Evolutionary conservation across 140 eudicot species (phyloP).

Genomic region (Senecio squalidus): DNA sequence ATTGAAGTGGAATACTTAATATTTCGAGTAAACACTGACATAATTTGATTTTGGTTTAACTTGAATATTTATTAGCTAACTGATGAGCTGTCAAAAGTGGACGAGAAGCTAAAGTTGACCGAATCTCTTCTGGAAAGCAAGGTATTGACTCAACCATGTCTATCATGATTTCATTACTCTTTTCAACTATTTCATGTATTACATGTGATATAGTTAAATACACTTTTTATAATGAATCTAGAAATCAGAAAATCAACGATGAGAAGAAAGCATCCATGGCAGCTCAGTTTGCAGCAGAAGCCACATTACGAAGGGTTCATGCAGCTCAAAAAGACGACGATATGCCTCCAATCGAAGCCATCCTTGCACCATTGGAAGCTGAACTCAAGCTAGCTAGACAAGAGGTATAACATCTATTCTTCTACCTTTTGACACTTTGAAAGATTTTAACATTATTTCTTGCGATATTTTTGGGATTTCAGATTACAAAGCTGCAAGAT

Average conservation of each 20-base stretch:
- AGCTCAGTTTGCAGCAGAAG: conserved; percentile 87
- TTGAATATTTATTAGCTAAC: conserved; percentile 51
- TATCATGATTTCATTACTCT: neutral
- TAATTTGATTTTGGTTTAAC: neutral
- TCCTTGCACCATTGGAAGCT: conserved; percentile 96
- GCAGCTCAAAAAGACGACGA: conserved; percentile 80
- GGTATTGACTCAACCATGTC: conserved; percentile 35
- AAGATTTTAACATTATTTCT: neutral
- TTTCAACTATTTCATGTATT: neutral
- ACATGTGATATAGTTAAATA: neutral
- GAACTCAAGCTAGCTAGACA: conserved; percentile 95
- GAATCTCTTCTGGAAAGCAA: conserved; percentile 94
- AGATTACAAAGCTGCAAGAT: conserved; percentile 98
- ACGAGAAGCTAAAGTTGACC: conserved; percentile 87
- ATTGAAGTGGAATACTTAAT: neutral
- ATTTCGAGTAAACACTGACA: conserved; percentile 15
- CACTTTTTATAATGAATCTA: conserved; percentile 30
- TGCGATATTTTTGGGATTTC: conserved; percentile 23
- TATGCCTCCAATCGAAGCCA: conserved; percentile 96
- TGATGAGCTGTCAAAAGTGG: conserved; percentile 83
- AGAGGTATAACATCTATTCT: conserved; percentile 51
- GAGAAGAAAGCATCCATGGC: conserved; percentile 83
- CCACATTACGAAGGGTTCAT: conserved; percentile 75
- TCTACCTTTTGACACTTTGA: conserved; percentile 1
- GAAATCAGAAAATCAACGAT: conserved; percentile 68